Percentiles rank a stretch among this genome's conserved stretches.
Evolutionary conservation across 352 stramenopile genomes (phyloP).

Genomic region (Phytophthora multivora): DNA sequence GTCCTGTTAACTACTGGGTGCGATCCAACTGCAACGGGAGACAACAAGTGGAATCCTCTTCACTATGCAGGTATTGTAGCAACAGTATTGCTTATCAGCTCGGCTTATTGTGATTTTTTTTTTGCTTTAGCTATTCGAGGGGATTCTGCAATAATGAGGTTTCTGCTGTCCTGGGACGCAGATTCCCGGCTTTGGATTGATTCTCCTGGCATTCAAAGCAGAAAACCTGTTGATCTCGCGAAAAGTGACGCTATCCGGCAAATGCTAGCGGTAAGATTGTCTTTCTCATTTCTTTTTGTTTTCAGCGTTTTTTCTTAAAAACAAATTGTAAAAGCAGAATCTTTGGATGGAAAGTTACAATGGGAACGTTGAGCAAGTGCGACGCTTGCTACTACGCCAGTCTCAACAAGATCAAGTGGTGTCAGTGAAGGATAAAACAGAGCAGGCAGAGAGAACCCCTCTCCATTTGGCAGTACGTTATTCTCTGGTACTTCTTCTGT

Average conservation of each 20-base stretch:
- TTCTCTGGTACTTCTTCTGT: background rate
- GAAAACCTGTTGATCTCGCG: conserved; percentile 42
- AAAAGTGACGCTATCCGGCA: conserved; percentile 27
- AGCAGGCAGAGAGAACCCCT: conserved; percentile 36
- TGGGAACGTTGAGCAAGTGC: conserved; percentile 37
- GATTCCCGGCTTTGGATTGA: conserved; percentile 35
- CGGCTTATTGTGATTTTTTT: background rate
- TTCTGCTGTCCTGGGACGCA: conserved; percentile 61
- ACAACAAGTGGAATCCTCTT: conserved; percentile 43
- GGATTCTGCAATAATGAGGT: conserved; percentile 31
- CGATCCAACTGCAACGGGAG: conserved; percentile 35
- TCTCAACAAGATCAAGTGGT: background rate
- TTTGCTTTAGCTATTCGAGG: conserved; percentile 32
- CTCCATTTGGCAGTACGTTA: conserved; percentile 56
- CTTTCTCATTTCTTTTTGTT: background rate
- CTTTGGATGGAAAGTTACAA: conserved; percentile 46
- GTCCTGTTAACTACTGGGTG: conserved; percentile 42
- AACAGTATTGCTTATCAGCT: background rate
- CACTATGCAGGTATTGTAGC: conserved; percentile 42
- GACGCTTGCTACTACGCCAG: conserved; percentile 22
- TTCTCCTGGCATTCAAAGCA: conserved; percentile 38
- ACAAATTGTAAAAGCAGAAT: too few relatives aligned
- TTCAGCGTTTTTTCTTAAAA: too few relatives aligned
- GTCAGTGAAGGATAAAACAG: conserved; percentile 37
- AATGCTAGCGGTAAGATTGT: conserved; percentile 35